Evolutionary conservation across 768 basidiomycete genomes (phyloP).

Genomic region (Lepiota venenata): DNA sequence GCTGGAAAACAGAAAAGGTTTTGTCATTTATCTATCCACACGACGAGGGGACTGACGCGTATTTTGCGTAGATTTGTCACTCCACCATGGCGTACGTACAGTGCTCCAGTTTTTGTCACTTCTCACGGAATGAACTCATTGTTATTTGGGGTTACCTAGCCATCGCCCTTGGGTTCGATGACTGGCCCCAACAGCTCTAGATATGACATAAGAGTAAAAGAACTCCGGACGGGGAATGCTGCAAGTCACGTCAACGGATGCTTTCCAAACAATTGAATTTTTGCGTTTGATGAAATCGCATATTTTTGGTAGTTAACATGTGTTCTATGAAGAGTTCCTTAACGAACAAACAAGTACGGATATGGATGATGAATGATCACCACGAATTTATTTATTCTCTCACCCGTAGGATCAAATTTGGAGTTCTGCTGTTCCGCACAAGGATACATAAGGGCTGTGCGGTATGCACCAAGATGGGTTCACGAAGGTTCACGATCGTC

Average conservation of each 20-base stretch:
- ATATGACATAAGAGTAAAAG: not conserved
- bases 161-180: conserved; percentile 67
- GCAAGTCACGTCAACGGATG: not conserved
- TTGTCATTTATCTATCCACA: conserved; percentile 11
- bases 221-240: not conserved
- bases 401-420: no score
- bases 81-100: conserved; percentile 65
- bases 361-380: no score
- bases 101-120: conserved; percentile 8
- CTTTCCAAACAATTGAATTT: no score
- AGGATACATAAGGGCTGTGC: no score
- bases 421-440: no score
- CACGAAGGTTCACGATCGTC: no score
- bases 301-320: no score
- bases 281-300: no score
- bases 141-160: conserved; percentile 29
- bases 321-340: no score
- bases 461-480: no score
- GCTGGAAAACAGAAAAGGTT: conserved; percentile 64
- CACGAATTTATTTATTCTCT: no score
- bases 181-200: conserved; percentile 42
- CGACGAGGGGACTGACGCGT: not conserved
- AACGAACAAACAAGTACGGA: no score
- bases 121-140: conserved; percentile 11
- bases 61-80: conserved; percentile 44